These are phyloP conservation scores for Candida takata DNA, from an alignment of 805 yeast species.

Conservation along the genomic window DNA sequence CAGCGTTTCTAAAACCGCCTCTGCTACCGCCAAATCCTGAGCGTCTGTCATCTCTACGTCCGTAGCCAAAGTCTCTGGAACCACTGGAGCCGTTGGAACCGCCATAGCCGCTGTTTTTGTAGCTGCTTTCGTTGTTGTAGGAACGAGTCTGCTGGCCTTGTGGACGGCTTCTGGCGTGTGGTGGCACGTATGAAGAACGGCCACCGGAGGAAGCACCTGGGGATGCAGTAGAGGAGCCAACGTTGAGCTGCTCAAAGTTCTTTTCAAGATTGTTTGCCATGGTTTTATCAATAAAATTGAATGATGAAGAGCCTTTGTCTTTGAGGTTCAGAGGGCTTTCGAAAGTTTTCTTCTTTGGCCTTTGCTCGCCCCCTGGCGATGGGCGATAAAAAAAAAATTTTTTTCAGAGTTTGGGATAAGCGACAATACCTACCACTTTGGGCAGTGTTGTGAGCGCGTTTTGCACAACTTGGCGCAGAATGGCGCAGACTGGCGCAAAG, in stretches of 20 bases:
- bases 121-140: too few species aligned
- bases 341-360: too few species aligned
- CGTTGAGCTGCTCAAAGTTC: conserved; percentile 50
- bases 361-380: neutral
- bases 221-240: conserved; percentile 27
- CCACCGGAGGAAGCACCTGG: conserved; percentile 12
- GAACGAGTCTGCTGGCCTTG: conserved; percentile 11
- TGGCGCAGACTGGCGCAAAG: too few species aligned
- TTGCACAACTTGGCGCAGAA: too few species aligned
- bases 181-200: conserved; percentile 45
- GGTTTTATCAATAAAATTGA: conserved; percentile 2
- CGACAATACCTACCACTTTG: too few species aligned
- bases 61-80: conserved; percentile 12
- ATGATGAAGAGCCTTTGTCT: too few species aligned
- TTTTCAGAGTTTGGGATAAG: too few species aligned
- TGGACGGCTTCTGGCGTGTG: conserved; percentile 38
- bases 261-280: conserved; percentile 48
- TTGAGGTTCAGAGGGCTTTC: too few species aligned
- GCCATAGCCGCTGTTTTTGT: too few species aligned
- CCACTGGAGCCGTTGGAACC: conserved; percentile 8
- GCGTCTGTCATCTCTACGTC: conserved; percentile 13
- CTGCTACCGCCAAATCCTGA: conserved; percentile 23
- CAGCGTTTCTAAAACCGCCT: conserved; percentile 31
- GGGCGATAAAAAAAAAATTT: too few species aligned
- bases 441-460: too few species aligned